Evolutionary conservation across 129 eudicot species (phyloP), one percentile per base, ranked within the genome.

Genomic region (Gnaphalium uliginosum): DNA sequence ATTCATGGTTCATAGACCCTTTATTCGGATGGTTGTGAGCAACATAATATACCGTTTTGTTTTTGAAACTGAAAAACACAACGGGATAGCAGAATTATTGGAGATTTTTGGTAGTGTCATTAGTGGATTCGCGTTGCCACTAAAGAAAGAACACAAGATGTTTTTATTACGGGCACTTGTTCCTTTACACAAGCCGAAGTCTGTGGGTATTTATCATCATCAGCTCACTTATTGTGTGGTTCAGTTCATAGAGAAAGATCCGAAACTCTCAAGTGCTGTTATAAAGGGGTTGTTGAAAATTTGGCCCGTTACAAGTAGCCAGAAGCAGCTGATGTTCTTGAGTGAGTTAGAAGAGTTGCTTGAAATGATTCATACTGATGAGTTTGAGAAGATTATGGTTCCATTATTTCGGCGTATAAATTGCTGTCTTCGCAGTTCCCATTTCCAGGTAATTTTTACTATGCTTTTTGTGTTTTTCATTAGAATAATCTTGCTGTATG

Each of bases 301-400:
- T 54, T 86, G 91, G 95, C 89, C 95, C 1, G 79, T 89, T 57
- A 86, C 86, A 4, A 86, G 79, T 78, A 86, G 95, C 76, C 89
- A 84, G 71, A 89, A 89, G 75, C 85, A 89, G 74, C 66, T 84
- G 70, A 75, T 89, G 88, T 89, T 84, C 70, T 74, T 89, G 14
- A 81, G 90, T 58, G 95, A 89, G 74, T 56, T 86, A 33, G 95
- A 89, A 85, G 95, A 89, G 84, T 79, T 89, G 77, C 77, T 89
- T 74, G 91, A 89, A 77, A 81, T 79, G 83, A 89, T 86, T 58
- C 82, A 69, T 53, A 75, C 79, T 29, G 83, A 76, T 9, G 95
- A 89, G 75, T 89, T 89, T 54, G 90, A 84, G 72, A 81, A 80
- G 50, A 73, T 89, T 71, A 83, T 89, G 94, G 83, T 86, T 26